These are phyloP conservation scores for Penicillium soppii DNA, from an alignment of 495 filamentous ascomycete species.

Conservation along the genomic window DNA sequence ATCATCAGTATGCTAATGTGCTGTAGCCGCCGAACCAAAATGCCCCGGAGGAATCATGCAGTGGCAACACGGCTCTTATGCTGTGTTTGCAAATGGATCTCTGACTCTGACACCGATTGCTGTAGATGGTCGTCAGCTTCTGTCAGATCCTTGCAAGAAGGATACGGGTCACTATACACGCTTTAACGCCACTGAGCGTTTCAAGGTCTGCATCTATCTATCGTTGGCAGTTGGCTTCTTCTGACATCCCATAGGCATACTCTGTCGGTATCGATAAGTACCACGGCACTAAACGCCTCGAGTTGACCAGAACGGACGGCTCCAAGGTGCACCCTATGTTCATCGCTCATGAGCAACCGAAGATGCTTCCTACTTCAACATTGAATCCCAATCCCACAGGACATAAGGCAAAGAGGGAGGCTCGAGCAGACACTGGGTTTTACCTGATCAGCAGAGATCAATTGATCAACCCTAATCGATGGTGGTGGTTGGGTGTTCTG, in stretches of 20 bases:
- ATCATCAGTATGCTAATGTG: not conserved
- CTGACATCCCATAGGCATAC: conserved; percentile 53
- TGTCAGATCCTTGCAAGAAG: conserved; percentile 64
- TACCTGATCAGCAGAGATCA: conserved; percentile 42
- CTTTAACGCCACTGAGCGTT: conserved; percentile 67
- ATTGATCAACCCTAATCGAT: conserved; percentile 54
- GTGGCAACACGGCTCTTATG: conserved; percentile 73
- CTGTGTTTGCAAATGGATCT: conserved; percentile 54
- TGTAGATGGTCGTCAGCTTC: conserved; percentile 70
- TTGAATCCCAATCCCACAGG: conserved; percentile 54
- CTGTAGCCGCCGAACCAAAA: conserved; percentile 56
- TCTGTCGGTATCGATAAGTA: conserved; percentile 61
- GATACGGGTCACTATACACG: conserved; percentile 58
- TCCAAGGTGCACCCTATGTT: conserved; percentile 72
- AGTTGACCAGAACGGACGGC: conserved; percentile 65
- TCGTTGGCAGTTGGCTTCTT: too few relatives aligned
- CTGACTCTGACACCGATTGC: conserved; percentile 61
- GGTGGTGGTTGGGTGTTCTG: conserved; percentile 71
- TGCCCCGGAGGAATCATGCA: conserved; percentile 73
- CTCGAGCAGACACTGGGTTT: conserved; percentile 8
- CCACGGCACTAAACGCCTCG: conserved; percentile 61
- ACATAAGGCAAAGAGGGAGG: conserved; percentile 18
- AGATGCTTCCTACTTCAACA: conserved; percentile 73
- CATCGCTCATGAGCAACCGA: conserved; percentile 63
- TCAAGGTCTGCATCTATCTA: too few relatives aligned